A percentile compares a stretch with the other conserved stretches of the same genome.
phyloP scores from a whole-genome alignment of 169 alveolate species.

The Theileria luwenshuni region DNA sequence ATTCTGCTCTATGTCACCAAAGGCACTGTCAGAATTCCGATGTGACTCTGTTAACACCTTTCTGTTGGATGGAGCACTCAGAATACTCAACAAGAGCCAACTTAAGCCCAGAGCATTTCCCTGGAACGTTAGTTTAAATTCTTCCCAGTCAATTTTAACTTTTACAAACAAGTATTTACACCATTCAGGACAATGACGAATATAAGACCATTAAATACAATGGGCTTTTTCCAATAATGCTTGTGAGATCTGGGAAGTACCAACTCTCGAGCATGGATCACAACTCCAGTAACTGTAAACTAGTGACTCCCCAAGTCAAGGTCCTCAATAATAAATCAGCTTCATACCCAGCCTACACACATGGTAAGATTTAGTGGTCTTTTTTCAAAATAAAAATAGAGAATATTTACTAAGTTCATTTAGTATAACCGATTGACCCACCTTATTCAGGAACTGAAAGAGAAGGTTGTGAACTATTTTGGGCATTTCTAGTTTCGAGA shows the following conservation, averaged over 20 bases:
- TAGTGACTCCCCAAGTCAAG: constrained; percentile 45
- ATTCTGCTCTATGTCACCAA: constrained; percentile 67
- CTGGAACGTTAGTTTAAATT: constrained; percentile 35
- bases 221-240: constrained; percentile 57
- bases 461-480: constrained; percentile 41
- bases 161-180: neutral
- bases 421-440: too few species aligned
- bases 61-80: constrained; percentile 53
- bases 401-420: neutral
- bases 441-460: constrained; percentile 61
- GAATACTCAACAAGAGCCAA: constrained; percentile 35
- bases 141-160: too few species aligned
- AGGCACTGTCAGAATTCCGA: constrained; percentile 47
- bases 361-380: neutral
- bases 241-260: constrained; percentile 45
- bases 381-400: neutral
- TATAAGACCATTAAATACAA: constrained; percentile 47
- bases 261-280: constrained; percentile 39
- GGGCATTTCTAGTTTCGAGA: constrained; percentile 63
- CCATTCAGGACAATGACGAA: constrained; percentile 39
- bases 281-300: constrained; percentile 44
- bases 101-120: constrained; percentile 47
- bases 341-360: constrained; percentile 27
- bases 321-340: neutral
- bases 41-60: constrained; percentile 44